Conservation (phyloP, 331 rosid genomes). For the Stylosanthes scabra region DNA sequence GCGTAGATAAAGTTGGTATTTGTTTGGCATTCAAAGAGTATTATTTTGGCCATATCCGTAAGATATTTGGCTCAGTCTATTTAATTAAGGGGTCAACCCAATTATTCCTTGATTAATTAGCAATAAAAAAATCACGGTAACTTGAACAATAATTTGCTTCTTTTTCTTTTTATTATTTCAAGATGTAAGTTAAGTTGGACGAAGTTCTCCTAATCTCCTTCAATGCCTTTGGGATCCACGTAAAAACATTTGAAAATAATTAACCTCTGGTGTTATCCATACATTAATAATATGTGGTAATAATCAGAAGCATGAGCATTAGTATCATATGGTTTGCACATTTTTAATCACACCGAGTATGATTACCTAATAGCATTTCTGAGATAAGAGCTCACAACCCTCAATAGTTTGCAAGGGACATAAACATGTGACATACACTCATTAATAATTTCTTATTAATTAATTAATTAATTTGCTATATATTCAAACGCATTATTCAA, state of each 20-base stretch:
- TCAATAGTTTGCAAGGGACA: slow-evolving; percentile 40
- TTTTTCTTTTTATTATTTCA: background rate
- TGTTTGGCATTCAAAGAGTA: background rate
- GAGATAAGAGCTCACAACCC: slow-evolving; percentile 8
- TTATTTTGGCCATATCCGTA: background rate
- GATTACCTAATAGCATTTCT: slow-evolving; percentile 29
- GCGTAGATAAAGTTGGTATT: background rate
- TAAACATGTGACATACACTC: slow-evolving; percentile 56
- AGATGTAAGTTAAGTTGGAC: background rate
- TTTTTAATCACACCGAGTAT: slow-evolving; percentile 28
- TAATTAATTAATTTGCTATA: background rate
- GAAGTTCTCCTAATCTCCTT: background rate
- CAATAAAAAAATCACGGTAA: background rate
- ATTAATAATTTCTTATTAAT: slow-evolving; percentile 39
- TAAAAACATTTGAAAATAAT: background rate
- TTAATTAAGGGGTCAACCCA: no score
- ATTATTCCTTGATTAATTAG: background rate
- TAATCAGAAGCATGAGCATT: slow-evolving; percentile 30
- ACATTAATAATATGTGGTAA: background rate
- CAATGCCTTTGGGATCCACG: no score
- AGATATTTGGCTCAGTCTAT: background rate
- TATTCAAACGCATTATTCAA: slow-evolving; percentile 26
- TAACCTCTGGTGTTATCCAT: background rate
- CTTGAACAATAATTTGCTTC: background rate
- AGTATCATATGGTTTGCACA: slow-evolving; percentile 23